Evolutionary conservation across 2,329 filamentous ascomycete genomes (phyloP).

Genomic region (Cladosporium sp.): DNA sequence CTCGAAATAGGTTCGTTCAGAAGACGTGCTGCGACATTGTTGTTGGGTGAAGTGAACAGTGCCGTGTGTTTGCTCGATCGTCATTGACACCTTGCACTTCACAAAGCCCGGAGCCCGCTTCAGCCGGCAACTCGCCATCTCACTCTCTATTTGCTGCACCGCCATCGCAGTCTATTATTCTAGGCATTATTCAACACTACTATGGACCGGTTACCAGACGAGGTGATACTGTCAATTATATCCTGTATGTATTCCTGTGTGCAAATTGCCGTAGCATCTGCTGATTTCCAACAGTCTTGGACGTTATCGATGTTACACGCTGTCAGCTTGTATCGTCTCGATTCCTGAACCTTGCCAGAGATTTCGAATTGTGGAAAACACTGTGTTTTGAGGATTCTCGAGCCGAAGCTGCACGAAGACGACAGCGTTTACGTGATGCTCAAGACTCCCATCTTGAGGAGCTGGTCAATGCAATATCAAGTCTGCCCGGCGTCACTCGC

Average conservation of each 20-base stretch:
- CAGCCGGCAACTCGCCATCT: neutral
- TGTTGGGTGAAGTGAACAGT: neutral
- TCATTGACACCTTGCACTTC: conserved; percentile 10
- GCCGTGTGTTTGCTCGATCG: conserved; percentile 10
- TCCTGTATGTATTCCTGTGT: conserved; percentile 38
- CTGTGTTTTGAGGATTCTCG: conserved; percentile 71
- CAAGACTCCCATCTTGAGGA: conserved; percentile 46
- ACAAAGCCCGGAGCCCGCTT: neutral
- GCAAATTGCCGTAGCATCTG: neutral
- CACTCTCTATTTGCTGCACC: neutral
- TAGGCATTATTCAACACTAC: neutral
- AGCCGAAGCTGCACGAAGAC: conserved; percentile 63
- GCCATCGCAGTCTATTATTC: neutral
- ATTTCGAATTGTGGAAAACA: conserved; percentile 74
- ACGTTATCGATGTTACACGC: conserved; percentile 63
- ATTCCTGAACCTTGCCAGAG: conserved; percentile 67
- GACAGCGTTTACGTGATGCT: conserved; percentile 42
- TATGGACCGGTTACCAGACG: conserved; percentile 38
- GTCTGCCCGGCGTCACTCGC: neutral
- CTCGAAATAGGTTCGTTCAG: neutral
- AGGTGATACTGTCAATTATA: conserved; percentile 47
- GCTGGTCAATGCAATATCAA: conserved; percentile 43
- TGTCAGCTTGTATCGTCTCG: conserved; percentile 69
- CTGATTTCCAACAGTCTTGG: conserved; percentile 54
- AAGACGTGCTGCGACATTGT: neutral